Evolutionary conservation across 2,329 filamentous ascomycete species (phyloP).

Genomic region (Clathrospora elynae): DNA sequence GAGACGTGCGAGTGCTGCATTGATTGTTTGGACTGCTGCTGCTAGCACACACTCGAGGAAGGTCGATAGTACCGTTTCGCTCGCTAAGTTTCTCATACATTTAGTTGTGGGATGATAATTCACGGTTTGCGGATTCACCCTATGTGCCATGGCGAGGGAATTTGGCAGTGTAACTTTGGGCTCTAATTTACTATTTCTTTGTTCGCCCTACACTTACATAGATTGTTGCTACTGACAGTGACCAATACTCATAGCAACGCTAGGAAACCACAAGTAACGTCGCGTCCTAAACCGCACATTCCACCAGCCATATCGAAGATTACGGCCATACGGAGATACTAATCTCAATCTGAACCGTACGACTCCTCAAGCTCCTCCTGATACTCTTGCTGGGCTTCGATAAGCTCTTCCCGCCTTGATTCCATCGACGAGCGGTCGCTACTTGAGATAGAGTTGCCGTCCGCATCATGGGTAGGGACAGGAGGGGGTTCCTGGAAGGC

Average conservation of each 20-base stretch:
- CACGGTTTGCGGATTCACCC: too few species aligned
- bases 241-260: not conserved
- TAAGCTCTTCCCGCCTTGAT: slow-evolving; percentile 59
- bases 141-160: too few species aligned
- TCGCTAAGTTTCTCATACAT: not conserved
- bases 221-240: too few species aligned
- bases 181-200: too few species aligned
- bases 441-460: slow-evolving; percentile 49
- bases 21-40: slow-evolving; percentile 41
- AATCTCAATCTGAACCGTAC: slow-evolving; percentile 31
- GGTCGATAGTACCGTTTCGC: not conserved
- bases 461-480: slow-evolving; percentile 50
- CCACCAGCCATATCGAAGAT: too few species aligned
- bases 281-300: not conserved
- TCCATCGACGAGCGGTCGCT: slow-evolving; percentile 52
- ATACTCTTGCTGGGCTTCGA: slow-evolving; percentile 60
- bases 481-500: slow-evolving; percentile 37
- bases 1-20: slow-evolving; percentile 46
- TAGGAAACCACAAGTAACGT: not conserved
- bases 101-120: too few species aligned
- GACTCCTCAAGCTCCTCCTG: slow-evolving; percentile 53
- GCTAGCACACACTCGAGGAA: too few species aligned
- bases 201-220: too few species aligned
- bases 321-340: too few species aligned
- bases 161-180: too few species aligned